Base-by-base conservation (phyloP, 805 yeast species). In the Zygoascus ofunaensis region DNA sequence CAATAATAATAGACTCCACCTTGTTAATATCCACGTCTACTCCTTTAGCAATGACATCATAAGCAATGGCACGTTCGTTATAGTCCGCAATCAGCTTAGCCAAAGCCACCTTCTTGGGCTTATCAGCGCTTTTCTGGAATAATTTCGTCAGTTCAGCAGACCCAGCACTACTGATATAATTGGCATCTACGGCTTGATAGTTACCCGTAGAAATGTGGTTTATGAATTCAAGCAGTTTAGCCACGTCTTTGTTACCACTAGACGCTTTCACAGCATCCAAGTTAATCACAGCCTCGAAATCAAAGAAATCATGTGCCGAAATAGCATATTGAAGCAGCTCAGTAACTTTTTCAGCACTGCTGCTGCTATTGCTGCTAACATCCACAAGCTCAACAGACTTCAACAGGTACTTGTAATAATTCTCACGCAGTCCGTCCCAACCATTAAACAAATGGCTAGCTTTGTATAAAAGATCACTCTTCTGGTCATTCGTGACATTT, bases 1-100 rank as follows among this genome's bases (percentile, higher is more conserved):
- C 70, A 39, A 69, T 65, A 30, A 68, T 57, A 57, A 68, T 59
- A 26, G 55, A 36, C 56, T 69, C 73, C 20, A 69, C 67, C 15
- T 51, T 51, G 21, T 45, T 59, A 14, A 37, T 24, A 15, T 57
- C 48, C 17, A 67, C 54, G 22, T 55, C 58, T 18, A 66, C 51
- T 12, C 59, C 55, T 15, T 43, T 39, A 17, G 65, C 58, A 42
- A 69, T 62, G 19, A 49, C 54, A n/a, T 51, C 43, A 51, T 66
- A 69, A 7, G 58, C 18, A 10, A 68, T 50, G 30, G 51, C 51
- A 19, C 43, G 23, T 30, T 50, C 21, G 15, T 40, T 24, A 18
- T 51, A 22, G 28, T 41, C 21, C 24, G 49, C 42, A 5, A 63
- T 63, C 15, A 60, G 49, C 8, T 46, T 33, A 17, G 63, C 54